Evolutionary conservation across 73 alveolate species (phyloP).

Genomic region (Tetrahymena elliotti): DNA sequence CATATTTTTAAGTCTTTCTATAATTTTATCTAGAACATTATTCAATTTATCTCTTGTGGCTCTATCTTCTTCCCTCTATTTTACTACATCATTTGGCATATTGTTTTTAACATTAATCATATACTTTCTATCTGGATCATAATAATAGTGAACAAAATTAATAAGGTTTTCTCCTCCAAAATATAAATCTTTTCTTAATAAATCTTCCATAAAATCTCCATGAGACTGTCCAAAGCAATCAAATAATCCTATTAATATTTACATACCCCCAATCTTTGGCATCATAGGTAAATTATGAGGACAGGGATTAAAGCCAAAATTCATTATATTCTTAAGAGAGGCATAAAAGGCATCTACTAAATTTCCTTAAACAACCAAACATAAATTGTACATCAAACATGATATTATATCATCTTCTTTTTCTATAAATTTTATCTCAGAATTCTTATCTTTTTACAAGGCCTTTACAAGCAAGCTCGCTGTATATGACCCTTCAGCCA

Average conservation of each 20-base stretch:
- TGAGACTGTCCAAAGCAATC: not conserved
- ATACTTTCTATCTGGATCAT: not conserved
- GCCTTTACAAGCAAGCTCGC: not conserved
- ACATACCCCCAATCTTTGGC: not conserved
- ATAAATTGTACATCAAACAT: not conserved
- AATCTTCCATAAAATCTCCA: not conserved
- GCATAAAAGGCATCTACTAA: not conserved
- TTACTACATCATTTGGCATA: not conserved
- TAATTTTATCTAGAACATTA: not conserved
- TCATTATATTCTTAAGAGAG: not conserved
- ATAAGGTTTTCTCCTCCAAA: not conserved
- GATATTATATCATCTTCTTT: not conserved
- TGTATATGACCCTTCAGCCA: not conserved
- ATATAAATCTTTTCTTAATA: not conserved
- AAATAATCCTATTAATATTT: not conserved
- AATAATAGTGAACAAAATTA: not conserved
- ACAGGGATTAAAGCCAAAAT: not conserved
- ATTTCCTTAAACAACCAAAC: not conserved
- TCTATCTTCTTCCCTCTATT: not conserved
- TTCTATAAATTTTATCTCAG: not conserved
- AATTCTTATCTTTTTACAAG: not conserved
- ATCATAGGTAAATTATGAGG: not conserved
- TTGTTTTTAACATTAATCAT: not conserved
- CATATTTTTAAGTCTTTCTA: not conserved
- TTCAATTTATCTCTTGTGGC: not conserved